Evolutionary conservation across 345 rosid species (phyloP).

Genomic region (Arabis hirsuta): DNA sequence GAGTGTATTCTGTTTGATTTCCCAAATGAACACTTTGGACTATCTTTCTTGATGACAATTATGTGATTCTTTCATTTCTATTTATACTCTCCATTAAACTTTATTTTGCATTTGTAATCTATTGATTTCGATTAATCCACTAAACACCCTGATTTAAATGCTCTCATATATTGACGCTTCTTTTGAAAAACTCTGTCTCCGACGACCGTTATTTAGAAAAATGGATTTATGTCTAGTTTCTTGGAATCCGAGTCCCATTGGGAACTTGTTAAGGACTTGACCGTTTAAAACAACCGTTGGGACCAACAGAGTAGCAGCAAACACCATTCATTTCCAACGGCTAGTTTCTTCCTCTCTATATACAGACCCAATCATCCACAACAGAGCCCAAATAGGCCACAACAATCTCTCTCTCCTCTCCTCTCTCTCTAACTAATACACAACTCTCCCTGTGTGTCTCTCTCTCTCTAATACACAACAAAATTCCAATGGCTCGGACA

Average conservation of each 20-base stretch:
- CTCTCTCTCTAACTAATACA: neutral
- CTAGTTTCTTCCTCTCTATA: slow-evolving; percentile 47
- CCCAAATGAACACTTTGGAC: slow-evolving; percentile 18
- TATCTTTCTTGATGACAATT: slow-evolving; percentile 24
- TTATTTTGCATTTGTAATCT: neutral
- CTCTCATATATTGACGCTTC: neutral
- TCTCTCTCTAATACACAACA: neutral
- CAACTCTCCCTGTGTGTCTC: neutral
- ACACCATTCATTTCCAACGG: slow-evolving; percentile 46
- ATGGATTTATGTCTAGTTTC: neutral
- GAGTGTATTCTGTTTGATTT: slow-evolving; percentile 35
- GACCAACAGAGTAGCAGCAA: slow-evolving; percentile 12
- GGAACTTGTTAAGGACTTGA: slow-evolving; percentile 14
- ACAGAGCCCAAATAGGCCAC: neutral
- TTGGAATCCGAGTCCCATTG: neutral
- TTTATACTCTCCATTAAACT: neutral
- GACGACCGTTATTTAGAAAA: slow-evolving; percentile 16
- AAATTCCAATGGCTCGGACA: slow-evolving; percentile 42
- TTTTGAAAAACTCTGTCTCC: neutral
- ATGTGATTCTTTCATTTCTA: slow-evolving; percentile 38
- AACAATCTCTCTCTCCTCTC: neutral
- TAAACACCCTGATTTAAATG: neutral
- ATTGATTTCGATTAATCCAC: neutral
- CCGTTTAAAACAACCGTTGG: slow-evolving; percentile 31
- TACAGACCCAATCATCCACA: slow-evolving; percentile 1